Evolutionary conservation across 176 grass and related monocot species (phyloP).

Genomic region (Oryza meyeriana): DNA sequence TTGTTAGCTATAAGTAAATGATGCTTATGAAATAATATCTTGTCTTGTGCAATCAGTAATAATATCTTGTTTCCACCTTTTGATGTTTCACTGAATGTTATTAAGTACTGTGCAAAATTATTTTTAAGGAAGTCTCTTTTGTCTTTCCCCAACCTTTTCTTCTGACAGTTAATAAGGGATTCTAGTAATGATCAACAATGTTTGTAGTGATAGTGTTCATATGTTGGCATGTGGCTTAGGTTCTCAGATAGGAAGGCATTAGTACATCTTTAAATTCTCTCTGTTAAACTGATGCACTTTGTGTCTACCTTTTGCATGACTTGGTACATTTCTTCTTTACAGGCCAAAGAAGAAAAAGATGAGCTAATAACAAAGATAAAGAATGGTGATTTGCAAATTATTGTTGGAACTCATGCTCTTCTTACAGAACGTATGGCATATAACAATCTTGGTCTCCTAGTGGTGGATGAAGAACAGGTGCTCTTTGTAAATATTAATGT

Average conservation of each 20-base stretch:
- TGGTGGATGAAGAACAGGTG: slow-evolving; percentile 97
- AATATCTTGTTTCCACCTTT: not conserved
- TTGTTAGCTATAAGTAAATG: slow-evolving; percentile 15
- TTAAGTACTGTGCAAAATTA: not conserved
- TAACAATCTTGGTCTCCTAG: slow-evolving; percentile 87
- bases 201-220: slow-evolving; percentile 2
- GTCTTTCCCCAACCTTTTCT: not conserved
- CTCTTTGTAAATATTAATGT: not conserved
- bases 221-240: not conserved
- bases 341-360: slow-evolving; percentile 81
- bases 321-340: slow-evolving; percentile 27
- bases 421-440: slow-evolving; percentile 78
- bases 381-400: slow-evolving; percentile 68
- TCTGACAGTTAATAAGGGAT: not conserved
- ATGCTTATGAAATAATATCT: not conserved
- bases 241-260: not conserved
- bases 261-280: not conserved
- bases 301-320: slow-evolving; percentile 15
- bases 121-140: not conserved
- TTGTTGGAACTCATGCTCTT: slow-evolving; percentile 93
- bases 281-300: not conserved
- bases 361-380: slow-evolving; percentile 64
- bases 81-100: slow-evolving; percentile 1
- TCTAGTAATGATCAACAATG: not conserved
- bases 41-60: not conserved